A percentile compares a stretch with the other conserved stretches of the same genome.
Conservation (phyloP, 305 asterid genomes). For the Lippia alba region DNA sequence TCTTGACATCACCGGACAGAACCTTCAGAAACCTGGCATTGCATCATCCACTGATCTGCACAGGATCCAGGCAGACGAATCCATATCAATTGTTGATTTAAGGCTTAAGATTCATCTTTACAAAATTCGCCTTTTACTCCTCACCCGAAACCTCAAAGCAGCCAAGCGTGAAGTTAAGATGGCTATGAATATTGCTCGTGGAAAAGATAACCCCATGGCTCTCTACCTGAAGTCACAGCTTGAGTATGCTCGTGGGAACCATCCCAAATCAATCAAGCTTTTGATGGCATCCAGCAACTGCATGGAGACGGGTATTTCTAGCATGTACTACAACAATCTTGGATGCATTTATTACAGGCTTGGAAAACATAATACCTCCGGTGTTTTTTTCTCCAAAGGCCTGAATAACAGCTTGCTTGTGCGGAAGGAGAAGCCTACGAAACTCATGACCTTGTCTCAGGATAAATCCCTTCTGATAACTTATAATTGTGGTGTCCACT, state of each 20-base stretch:
- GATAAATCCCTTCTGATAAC: constrained; percentile 76
- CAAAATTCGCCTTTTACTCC: constrained; percentile 85
- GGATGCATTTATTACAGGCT: constrained; percentile 88
- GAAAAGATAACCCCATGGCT: constrained; percentile 77
- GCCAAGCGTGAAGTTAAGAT: constrained; percentile 95
- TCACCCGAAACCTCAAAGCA: constrained; percentile 83
- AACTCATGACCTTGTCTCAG: constrained; percentile 70
- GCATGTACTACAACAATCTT: constrained; percentile 87
- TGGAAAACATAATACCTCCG: constrained; percentile 79
- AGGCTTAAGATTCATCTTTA: constrained; percentile 82
- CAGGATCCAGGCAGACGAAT: constrained; percentile 68
- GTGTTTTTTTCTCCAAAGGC: constrained; percentile 81
- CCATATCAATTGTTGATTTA: constrained; percentile 61
- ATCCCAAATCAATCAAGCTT: constrained; percentile 85
- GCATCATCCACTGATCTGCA: constrained; percentile 60
- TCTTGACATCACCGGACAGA: constrained; percentile 60
- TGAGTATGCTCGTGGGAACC: constrained; percentile 90
- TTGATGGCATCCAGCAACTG: constrained; percentile 73
- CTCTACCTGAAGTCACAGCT: constrained; percentile 92
- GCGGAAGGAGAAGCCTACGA: constrained; percentile 74
- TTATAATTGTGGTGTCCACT: constrained; percentile 80
- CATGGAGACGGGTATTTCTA: constrained; percentile 66
- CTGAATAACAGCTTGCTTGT: constrained; percentile 52
- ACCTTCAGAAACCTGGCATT: constrained; percentile 59
- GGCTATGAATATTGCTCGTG: constrained; percentile 90